phyloP scores from a whole-genome alignment of 2,329 filamentous ascomycete species.

The Colletotrichum chrysophilum region DNA sequence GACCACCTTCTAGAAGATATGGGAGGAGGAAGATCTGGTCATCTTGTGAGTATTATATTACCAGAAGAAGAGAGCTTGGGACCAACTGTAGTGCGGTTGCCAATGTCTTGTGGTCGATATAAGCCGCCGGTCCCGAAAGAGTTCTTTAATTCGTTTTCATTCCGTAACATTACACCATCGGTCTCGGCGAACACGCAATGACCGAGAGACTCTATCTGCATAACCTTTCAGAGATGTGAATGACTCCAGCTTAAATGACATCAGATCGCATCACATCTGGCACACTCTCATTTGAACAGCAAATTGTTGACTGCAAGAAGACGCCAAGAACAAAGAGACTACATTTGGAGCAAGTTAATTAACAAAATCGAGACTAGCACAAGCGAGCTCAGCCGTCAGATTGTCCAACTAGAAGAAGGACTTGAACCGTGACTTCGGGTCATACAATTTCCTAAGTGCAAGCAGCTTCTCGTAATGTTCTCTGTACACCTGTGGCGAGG shows the following conservation, averaged over 20 bases:
- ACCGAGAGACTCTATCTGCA: neutral
- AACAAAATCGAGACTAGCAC: neutral
- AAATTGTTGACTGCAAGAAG: neutral
- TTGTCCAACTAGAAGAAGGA: neutral
- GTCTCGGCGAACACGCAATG: neutral
- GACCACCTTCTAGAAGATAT: neutral
- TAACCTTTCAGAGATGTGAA: neutral
- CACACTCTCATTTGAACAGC: neutral
- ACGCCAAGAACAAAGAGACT: neutral
- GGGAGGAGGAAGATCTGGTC: neutral
- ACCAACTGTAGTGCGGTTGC: neutral
- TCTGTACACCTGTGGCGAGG: neutral
- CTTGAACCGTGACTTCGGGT: neutral
- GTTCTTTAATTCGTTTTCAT: neutral
- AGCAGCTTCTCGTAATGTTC: neutral
- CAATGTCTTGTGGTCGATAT: neutral
- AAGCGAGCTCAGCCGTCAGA: neutral
- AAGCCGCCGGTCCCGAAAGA: neutral
- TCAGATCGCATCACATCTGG: neutral
- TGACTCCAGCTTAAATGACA: neutral
- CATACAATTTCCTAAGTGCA: neutral
- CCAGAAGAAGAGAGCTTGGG: neutral
- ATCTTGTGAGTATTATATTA: neutral
- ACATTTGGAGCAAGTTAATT: neutral
- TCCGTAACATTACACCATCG: neutral